Base-by-base conservation (phyloP, 1,284 basidiomycete species). In the Cutaneotrichosporon dermatis region DNA sequence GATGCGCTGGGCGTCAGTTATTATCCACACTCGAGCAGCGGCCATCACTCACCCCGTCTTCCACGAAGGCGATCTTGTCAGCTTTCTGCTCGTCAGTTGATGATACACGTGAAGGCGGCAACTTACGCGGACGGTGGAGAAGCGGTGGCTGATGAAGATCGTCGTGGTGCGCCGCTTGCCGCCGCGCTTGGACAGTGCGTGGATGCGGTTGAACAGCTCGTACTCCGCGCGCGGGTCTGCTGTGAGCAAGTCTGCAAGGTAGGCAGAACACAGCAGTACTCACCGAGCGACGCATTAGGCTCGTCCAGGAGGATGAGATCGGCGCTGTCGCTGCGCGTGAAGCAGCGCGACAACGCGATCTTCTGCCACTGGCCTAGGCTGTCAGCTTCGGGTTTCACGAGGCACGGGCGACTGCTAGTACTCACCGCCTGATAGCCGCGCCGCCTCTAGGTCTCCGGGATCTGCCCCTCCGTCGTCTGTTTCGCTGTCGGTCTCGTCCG, bases 91-190 rank as follows among this genome's bases (percentile, higher is more conserved):
- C 64, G 63, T 64, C 41, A 34, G 45, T 62, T 91, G 82, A 63
- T 88, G 83, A 77, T 92, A 90, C 8, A 89, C 90, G 69, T 91
- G 25, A 25, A 25, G 25, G 25, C 25, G 25, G 25, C 25, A 25
- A 25, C 25, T 25, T 25, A 69, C 8, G 69, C 71, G 39, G 62
- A 69, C 66, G 6, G 61, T 66, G 6, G 49, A 51, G 62, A 92
- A 83, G 62, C 88, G 83, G 78, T 92, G 90, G 4, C 89, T 90
- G 70, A 92, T 88, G 76, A 88, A 91, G 41, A 92, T 84, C 59
- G 89, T 86, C 2, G 88, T 89, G 74, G 88, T 34, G 13, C 40
- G 42, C 77, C 82, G 65, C 12, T 13, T 34, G 7, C 51, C 52
- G 6, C 35, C 52, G 6, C 56, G 51, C 41, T 40, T 36, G 9